Base-by-base conservation (phyloP, 495 filamentous ascomycete genomes). In the Penicillium mononematosum region DNA sequence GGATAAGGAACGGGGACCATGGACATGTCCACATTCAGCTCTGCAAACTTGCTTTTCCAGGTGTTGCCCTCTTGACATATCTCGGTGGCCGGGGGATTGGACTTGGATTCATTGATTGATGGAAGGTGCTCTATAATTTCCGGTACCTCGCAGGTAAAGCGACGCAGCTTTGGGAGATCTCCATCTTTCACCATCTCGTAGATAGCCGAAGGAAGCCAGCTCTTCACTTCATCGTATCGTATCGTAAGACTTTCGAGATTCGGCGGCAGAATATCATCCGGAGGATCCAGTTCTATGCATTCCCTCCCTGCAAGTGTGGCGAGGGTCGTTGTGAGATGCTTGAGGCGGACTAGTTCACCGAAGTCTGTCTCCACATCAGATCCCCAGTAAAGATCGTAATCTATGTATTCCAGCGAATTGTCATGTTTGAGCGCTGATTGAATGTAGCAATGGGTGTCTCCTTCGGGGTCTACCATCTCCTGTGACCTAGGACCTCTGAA, bases 21-120 rank as follows among this genome's bases (percentile, higher is more conserved):
- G 0, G 25, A 44, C 14, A 53, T n/a, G 4, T 43, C 50, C 50
- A 53, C 50, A 5, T 53, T 43, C 3, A 43, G 6, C 11, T 31
- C 25, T 1, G 29, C 25, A 14, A 53, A 53, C 16, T 20, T 31
- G 36, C 39, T 42, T 53, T 44, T n/a, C 50, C 50, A 53, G 2
- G 25, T 53, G 27, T 53, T 53, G 36, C 38, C 36, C 17, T 44
- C 50, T 27, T 53, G 50, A 25, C 50, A 53, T 43, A 53, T 53
- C 17, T 53, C 22, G 7, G 41, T 20, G n/a, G 25, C 39, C 1
- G 38, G 38, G 1, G 25, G 50, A 6, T 53, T 53, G 9, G 1
- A 22, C 27, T 53, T 53, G 25, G 12, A 1, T 31, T 9, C 16
- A 14, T 53, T 53, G 25, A 32, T 44, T 14, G 50, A 53, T 12